A percentile compares a stretch with the other conserved stretches of the same genome.
Evolutionary conservation across 2,329 filamentous ascomycete genomes (phyloP).

Genomic region (Beauveria sp.): DNA sequence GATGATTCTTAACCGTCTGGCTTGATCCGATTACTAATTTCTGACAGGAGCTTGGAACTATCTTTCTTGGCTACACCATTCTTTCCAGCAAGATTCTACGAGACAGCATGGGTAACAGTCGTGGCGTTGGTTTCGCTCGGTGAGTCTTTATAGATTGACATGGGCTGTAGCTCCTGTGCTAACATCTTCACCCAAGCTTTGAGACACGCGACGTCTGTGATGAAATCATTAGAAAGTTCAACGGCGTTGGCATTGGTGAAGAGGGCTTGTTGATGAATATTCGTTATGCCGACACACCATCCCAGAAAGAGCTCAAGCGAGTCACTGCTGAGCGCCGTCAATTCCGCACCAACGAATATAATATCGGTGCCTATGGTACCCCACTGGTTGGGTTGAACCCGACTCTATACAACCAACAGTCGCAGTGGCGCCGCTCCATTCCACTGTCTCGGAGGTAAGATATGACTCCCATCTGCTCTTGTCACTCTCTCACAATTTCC

Average conservation of each 20-base stretch:
- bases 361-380: slow-evolving; percentile 62
- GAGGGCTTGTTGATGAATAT: slow-evolving; percentile 84
- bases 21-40: slow-evolving; percentile 11
- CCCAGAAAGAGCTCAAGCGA: slow-evolving; percentile 94
- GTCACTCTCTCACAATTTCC: background rate
- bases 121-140: slow-evolving; percentile 96
- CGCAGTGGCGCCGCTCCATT: slow-evolving; percentile 28
- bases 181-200: slow-evolving; percentile 59
- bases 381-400: slow-evolving; percentile 48
- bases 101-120: slow-evolving; percentile 84
- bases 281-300: slow-evolving; percentile 91
- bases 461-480: background rate
- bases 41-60: slow-evolving; percentile 62
- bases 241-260: slow-evolving; percentile 67
- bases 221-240: slow-evolving; percentile 77
- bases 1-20: background rate
- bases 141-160: slow-evolving; percentile 33
- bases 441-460: slow-evolving; percentile 25
- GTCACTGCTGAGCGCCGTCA: slow-evolving; percentile 91
- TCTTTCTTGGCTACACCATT: slow-evolving; percentile 74
- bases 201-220: slow-evolving; percentile 85
- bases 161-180: slow-evolving; percentile 11
- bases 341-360: slow-evolving; percentile 94
- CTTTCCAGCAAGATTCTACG: slow-evolving; percentile 93
- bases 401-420: slow-evolving; percentile 28